Base-by-base conservation (phyloP, 2,329 filamentous ascomycete genomes). In the Hymenoscyphus occultus region DNA sequence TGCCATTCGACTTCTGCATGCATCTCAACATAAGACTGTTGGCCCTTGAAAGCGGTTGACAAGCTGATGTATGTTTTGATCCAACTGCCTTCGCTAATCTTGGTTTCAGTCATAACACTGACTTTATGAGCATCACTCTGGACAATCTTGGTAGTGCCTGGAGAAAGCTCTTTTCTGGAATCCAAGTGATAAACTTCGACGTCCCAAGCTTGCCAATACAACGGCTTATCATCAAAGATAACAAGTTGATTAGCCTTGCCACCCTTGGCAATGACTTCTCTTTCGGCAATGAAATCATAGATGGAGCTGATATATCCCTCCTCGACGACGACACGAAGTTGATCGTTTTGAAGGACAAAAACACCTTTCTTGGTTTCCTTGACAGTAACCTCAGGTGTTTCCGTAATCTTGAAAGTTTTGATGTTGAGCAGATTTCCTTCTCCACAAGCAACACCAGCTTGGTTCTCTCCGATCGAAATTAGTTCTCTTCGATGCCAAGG, bases 191-290 rank as follows among this genome's bases (percentile, higher is more conserved):
- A 99, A 35, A 98, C 93, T 78, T 99, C 95, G 5, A 98, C 94
- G 76, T 99, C 94, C 93, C 94, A 97, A 2, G 93, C 93, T 78
- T 97, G 92, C 93, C 93, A 98, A 80, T 96, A 97, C 31, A 97
- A 84, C 28, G 93, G 93, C 79, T 98, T 97, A 79, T 99, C 95
- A 74, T 99, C 95, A 73, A 96, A 98, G 31, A 98, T 87, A 69
- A 98, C 93, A 60, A 95, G 86, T 75, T 97, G 93, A 71, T 96
- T 97, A 31, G 90, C 93, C 76, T 93, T 93, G 31, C 85, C 84
- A 45, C 85, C 87, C 70, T 84, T 79, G 2, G 91, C 84, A 59
- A 99, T 85, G 22, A 96, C 79, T 76, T 99, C 93, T 61, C 94
- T 88, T 32, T 90, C 82, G 10, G 86, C 87, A 56, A 82, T 77